A percentile compares a stretch with the other conserved stretches of the same genome.
Evolutionary conservation across 352 stramenopile genomes (phyloP).

Genomic region (Globisporangium nunn): DNA sequence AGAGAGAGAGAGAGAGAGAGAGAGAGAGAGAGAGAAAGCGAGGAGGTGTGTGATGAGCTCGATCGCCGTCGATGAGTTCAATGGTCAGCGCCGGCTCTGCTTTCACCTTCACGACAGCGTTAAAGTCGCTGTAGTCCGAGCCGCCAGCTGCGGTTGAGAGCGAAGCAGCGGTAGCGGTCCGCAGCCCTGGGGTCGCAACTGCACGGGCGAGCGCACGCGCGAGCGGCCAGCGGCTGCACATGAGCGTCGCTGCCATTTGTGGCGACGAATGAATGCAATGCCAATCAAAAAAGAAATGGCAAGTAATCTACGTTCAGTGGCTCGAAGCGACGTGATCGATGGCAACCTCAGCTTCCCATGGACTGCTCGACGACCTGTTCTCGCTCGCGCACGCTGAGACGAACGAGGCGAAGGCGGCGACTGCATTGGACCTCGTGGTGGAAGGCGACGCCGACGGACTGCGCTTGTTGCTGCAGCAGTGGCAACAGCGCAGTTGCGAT

Average conservation of each 20-base stretch:
- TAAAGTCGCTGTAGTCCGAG: constrained; percentile 52
- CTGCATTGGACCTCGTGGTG: constrained; percentile 23
- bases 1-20: no score
- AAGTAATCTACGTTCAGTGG: not conserved
- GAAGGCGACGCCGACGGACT: constrained; percentile 24
- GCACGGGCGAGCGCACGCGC: not conserved
- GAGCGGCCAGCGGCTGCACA: not conserved
- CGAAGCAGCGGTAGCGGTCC: not conserved
- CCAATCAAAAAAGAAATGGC: not conserved
- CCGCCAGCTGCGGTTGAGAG: constrained; percentile 2
- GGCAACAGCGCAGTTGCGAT: not conserved
- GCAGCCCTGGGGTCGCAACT: not conserved
- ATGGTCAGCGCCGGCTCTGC: no score
- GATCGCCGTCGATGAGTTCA: not conserved
- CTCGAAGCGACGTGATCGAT: not conserved
- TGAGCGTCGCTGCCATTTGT: constrained; percentile 8
- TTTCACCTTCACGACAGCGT: constrained; percentile 51
- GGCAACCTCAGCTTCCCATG: constrained; percentile 1
- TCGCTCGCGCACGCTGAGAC: constrained; percentile 7
- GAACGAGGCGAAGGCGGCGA: not conserved
- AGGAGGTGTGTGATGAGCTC: not conserved
- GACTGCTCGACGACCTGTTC: constrained; percentile 47
- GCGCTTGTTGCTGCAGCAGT: constrained; percentile 12
- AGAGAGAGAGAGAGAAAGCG: no score
- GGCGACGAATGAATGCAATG: not conserved